Percentiles rank a stretch among this genome's conserved stretches.
Conservation (phyloP, 352 stramenopile genomes). For the Vaucheria bursata region DNA sequence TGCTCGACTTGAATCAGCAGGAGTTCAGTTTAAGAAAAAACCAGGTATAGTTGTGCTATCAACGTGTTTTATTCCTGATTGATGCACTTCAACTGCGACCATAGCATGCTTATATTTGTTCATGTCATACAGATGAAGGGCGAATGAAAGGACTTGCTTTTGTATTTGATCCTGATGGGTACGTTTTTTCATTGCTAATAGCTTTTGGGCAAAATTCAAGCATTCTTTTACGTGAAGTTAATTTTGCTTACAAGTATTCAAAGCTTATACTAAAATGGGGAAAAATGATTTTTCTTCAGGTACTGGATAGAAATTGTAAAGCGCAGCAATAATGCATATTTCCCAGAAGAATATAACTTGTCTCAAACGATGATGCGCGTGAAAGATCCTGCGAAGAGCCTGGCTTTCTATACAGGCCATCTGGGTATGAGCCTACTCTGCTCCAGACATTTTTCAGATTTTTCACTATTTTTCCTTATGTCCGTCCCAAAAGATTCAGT, state of each 20-base stretch:
- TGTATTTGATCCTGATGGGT: conserved; percentile 51
- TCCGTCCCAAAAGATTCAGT: conserved; percentile 47
- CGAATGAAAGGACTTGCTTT: conserved; percentile 74
- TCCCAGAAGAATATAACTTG: conserved; percentile 61
- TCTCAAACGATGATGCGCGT: conserved; percentile 76
- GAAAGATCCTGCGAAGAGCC: conserved; percentile 64
- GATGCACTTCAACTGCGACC: not conserved
- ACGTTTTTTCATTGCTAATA: conserved; percentile 48
- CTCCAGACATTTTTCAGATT: conserved; percentile 67
- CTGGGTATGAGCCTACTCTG: conserved; percentile 63
- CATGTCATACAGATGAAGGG: conserved; percentile 45
- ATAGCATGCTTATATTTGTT: conserved; percentile 6
- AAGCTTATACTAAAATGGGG: too few relatives aligned
- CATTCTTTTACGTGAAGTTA: too few relatives aligned
- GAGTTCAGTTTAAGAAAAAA: conserved; percentile 76
- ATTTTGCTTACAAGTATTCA: too few relatives aligned
- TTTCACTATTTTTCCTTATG: conserved; percentile 76
- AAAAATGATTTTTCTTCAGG: too few relatives aligned
- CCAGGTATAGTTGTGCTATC: conserved; percentile 52
- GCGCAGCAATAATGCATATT: conserved; percentile 16
- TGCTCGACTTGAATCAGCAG: conserved; percentile 58
- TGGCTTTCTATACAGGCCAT: conserved; percentile 69
- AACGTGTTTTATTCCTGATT: too few relatives aligned
- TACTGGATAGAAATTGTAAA: conserved; percentile 65
- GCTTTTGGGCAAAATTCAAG: too few relatives aligned